A percentile compares a stretch with the other conserved stretches of the same genome.
Conservation (phyloP, 768 basidiomycete genomes). For the Boletus rufocinnamomeus region DNA sequence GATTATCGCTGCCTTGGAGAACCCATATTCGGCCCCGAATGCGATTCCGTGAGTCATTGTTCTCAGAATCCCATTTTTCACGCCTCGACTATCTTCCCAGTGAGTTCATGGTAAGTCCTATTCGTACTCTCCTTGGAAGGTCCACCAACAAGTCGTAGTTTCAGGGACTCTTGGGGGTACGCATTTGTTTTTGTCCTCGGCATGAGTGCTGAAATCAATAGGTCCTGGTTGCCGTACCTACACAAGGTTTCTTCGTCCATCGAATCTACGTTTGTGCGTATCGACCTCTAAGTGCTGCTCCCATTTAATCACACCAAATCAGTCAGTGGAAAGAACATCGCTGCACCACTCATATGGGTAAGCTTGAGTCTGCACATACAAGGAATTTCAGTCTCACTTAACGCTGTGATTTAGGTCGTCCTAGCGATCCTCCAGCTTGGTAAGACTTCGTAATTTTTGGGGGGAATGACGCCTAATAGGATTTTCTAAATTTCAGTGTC, state of each 20-base stretch:
- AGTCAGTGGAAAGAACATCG: not conserved
- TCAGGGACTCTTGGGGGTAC: slow-evolving; percentile 9
- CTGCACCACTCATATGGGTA: not conserved
- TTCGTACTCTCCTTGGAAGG: not conserved
- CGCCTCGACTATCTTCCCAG: not conserved
- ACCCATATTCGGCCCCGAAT: not conserved
- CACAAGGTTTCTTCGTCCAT: slow-evolving; percentile 16
- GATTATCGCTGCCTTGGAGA: not conserved
- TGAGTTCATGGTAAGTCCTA: slow-evolving; percentile 8
- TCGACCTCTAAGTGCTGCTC: not conserved
- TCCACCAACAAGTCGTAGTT: slow-evolving; percentile 3
- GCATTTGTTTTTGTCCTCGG: not conserved
- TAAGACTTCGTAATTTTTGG: not conserved
- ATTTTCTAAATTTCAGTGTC: not conserved
- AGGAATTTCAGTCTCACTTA: too few species aligned
- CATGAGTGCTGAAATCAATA: not conserved
- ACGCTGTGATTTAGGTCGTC: too few species aligned
- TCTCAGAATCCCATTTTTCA: not conserved
- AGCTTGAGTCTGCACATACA: too few species aligned
- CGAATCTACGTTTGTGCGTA: slow-evolving; percentile 15
- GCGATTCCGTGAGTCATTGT: slow-evolving; percentile 5
- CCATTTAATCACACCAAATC: too few species aligned
- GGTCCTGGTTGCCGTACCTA: slow-evolving; percentile 1
- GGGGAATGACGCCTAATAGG: not conserved
- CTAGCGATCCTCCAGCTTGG: slow-evolving; percentile 12